Percentiles rank a stretch among this genome's conserved stretches.
These are phyloP conservation scores for Penicillium dipodomyicola DNA, from an alignment of 495 filamentous ascomycete genomes.

Conservation along the genomic window DNA sequence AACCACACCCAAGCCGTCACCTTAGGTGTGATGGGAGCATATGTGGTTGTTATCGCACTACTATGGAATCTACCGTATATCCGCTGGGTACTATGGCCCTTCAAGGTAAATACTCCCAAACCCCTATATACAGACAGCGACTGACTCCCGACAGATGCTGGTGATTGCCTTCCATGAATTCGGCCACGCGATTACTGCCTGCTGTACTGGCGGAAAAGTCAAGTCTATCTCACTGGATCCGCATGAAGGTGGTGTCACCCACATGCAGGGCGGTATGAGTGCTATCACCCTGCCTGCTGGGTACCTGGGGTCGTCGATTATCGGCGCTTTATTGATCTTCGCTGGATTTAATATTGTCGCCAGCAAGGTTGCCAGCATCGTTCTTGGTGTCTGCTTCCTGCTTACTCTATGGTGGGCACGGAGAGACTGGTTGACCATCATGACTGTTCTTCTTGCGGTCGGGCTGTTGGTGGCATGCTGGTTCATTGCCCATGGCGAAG, in stretches of 20 bases:
- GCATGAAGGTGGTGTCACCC: slow-evolving; percentile 69
- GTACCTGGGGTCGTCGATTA: slow-evolving; percentile 71
- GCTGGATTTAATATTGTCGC: slow-evolving; percentile 79
- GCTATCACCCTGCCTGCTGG: slow-evolving; percentile 74
- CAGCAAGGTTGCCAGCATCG: slow-evolving; percentile 71
- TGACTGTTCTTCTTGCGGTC: slow-evolving; percentile 65
- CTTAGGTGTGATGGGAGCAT: slow-evolving; percentile 64
- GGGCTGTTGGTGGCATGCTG: slow-evolving; percentile 71
- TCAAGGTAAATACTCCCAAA: slow-evolving; percentile 57
- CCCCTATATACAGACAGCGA: not conserved
- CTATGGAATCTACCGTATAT: slow-evolving; percentile 80
- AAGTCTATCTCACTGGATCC: slow-evolving; percentile 71
- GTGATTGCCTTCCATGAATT: slow-evolving; percentile 86
- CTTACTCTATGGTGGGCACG: slow-evolving; percentile 78
- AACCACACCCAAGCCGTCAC: slow-evolving; percentile 71
- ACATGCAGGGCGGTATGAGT: slow-evolving; percentile 73
- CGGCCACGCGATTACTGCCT: slow-evolving; percentile 69
- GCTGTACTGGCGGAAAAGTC: slow-evolving; percentile 69
- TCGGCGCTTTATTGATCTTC: slow-evolving; percentile 75
- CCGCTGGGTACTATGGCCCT: slow-evolving; percentile 72
- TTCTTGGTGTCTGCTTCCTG: slow-evolving; percentile 69
- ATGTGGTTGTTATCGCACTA: slow-evolving; percentile 70
- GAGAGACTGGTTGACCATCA: slow-evolving; percentile 71
- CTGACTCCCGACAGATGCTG: slow-evolving; percentile 59
- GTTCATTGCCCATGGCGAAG: slow-evolving; percentile 75